phyloP scores from a whole-genome alignment of 2,329 filamentous ascomycete species.

The Pseudogymnoascus sp. region DNA sequence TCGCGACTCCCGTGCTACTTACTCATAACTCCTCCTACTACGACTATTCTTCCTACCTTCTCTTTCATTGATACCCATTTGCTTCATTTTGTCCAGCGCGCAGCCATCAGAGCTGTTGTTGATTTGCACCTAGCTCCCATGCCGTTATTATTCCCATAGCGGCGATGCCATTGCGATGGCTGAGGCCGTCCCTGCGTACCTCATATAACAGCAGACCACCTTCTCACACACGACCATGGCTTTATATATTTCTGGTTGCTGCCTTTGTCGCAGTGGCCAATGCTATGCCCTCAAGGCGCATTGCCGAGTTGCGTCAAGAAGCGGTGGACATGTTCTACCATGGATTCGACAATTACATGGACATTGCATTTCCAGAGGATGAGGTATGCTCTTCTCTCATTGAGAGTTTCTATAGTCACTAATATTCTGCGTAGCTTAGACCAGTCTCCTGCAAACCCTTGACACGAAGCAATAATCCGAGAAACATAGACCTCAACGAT shows the following conservation, averaged over 20 bases:
- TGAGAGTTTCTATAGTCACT: background rate
- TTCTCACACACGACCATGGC: constrained; percentile 20
- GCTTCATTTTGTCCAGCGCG: background rate
- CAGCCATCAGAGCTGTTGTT: background rate
- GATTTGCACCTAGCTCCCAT: background rate
- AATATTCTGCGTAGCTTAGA: constrained; percentile 49
- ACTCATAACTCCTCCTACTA: background rate
- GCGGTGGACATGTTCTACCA: constrained; percentile 87
- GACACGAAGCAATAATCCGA: constrained; percentile 74
- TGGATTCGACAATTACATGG: constrained; percentile 92
- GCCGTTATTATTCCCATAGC: constrained; percentile 7
- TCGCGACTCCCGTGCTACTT: background rate
- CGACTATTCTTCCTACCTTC: background rate
- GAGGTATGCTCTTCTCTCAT: constrained; percentile 48
- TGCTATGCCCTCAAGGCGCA: constrained; percentile 46
- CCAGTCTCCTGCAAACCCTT: constrained; percentile 79
- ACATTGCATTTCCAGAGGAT: constrained; percentile 89
- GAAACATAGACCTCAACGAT: constrained; percentile 83
- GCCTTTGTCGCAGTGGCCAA: constrained; percentile 22
- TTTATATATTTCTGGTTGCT: constrained; percentile 18
- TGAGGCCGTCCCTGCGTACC: constrained; percentile 20
- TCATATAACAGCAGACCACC: constrained; percentile 17
- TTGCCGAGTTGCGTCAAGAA: constrained; percentile 49
- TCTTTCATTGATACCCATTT: constrained; percentile 9
- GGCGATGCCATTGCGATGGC: constrained; percentile 31